Evolutionary conservation across 2,329 filamentous ascomycete species (phyloP), one percentile per base, ranked within the genome.

Genomic region (Coniella vitis): DNA sequence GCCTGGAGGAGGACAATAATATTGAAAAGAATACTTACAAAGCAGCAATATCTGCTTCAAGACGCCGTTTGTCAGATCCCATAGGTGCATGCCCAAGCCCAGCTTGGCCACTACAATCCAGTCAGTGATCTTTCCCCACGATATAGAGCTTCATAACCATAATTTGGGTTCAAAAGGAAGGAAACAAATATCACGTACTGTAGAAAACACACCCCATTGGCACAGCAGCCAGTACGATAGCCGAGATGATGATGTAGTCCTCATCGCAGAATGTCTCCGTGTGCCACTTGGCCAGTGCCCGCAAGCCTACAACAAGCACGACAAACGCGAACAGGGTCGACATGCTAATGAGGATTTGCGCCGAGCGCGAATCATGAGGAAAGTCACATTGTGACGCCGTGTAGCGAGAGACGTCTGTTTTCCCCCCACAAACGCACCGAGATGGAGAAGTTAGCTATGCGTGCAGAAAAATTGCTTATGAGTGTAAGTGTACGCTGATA

Each of bases 71-170:
- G 39, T 22, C 7, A 55, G 51, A 29, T 53, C 49, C 39, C 52
- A 54, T 4, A 49, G 10, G 19, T 55, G 53, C 7, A 34, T 47
- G 12, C 53, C 51, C 16, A 55, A 45, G 13, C 53, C 53, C 8
- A 53, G 40, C 7, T 37, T 12, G n/a, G 47, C 31, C 43, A 47
- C 51, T 53, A 19, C 22, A 16, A 2, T 1, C 10, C 19, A 9
- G 22, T 21, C 29, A 44, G 35, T 12, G 32, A 36, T n/a, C 12
- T 7, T 31, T 16, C n/a, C 19, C 20, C 14, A 9, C 29, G n/a
- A n/a, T 19, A 7, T 13, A n/a, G 13, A 2, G 7, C 35, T 36
- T n/a, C 19, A 25, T 7, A n/a, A n/a, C n/a, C n/a, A n/a, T n/a
- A n/a, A n/a, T n/a, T n/a, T n/a, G n/a, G n/a, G n/a, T n/a, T n/a